Evolutionary conservation across 169 alveolate species (phyloP).

Genomic region (Theileria equi): DNA sequence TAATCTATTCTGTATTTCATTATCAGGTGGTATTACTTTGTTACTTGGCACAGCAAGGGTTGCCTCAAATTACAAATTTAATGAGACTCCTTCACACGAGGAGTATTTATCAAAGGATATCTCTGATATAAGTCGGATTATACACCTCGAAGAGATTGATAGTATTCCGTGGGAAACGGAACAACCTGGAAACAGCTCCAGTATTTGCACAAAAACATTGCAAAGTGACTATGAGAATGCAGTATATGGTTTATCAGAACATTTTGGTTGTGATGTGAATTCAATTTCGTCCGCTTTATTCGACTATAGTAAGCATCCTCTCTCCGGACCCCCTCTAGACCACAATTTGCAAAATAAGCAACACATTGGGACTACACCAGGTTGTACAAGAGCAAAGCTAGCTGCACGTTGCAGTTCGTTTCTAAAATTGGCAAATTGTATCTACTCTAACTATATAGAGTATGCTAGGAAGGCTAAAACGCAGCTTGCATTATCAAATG

Average conservation of each 20-base stretch:
- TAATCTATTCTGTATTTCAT: too few species aligned
- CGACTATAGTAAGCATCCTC: neutral
- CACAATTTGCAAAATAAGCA: neutral
- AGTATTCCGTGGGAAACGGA: slow-evolving; percentile 32
- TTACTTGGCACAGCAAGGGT: too few species aligned
- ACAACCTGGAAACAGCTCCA: neutral
- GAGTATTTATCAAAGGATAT: slow-evolving; percentile 13
- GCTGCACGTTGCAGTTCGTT: slow-evolving; percentile 51
- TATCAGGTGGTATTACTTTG: too few species aligned
- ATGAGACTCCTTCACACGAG: slow-evolving; percentile 11
- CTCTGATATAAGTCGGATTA: neutral
- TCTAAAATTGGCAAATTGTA: slow-evolving; percentile 48
- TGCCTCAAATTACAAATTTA: neutral
- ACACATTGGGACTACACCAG: neutral
- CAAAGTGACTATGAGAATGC: slow-evolving; percentile 5
- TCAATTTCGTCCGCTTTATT: neutral
- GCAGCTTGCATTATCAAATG: neutral
- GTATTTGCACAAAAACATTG: slow-evolving; percentile 2
- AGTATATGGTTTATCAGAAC: slow-evolving; percentile 29
- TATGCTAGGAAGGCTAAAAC: neutral
- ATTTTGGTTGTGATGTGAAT: slow-evolving; percentile 22
- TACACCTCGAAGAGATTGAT: slow-evolving; percentile 42
- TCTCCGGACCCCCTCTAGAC: neutral
- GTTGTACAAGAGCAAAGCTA: slow-evolving; percentile 24
- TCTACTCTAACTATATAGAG: slow-evolving; percentile 8